Conservation (phyloP, 2,329 filamentous ascomycete species). For the Plenodomus biglobosus region DNA sequence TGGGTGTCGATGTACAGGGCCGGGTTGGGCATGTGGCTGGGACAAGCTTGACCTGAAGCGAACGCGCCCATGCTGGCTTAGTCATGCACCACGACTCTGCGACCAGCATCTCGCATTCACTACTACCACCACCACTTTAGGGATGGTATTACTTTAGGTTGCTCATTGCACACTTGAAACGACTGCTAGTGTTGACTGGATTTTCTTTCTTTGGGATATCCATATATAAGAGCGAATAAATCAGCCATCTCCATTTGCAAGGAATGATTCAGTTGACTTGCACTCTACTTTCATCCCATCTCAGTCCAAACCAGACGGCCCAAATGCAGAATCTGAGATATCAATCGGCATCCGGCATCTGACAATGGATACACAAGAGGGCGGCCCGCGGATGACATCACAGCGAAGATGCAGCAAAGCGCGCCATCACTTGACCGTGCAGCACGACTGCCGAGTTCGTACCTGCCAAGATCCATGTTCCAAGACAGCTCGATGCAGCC, state of each 20-base stretch:
- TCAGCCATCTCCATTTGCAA: too few relatives aligned
- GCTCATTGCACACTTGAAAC: too few relatives aligned
- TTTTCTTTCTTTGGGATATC: too few relatives aligned
- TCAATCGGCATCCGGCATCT: too few relatives aligned
- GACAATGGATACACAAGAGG: too few relatives aligned
- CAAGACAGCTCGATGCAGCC: slow-evolving; percentile 7
- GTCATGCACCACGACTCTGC: not conserved
- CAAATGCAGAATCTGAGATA: too few relatives aligned
- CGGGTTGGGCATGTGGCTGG: slow-evolving; percentile 13
- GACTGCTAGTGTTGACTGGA: too few relatives aligned
- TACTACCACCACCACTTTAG: not conserved
- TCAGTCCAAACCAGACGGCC: too few relatives aligned
- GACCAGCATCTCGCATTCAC: not conserved
- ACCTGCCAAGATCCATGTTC: slow-evolving; percentile 22
- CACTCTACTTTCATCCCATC: too few relatives aligned
- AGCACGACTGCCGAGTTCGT: slow-evolving; percentile 11
- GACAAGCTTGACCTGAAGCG: slow-evolving; percentile 1
- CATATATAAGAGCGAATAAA: too few relatives aligned
- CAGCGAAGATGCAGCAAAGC: slow-evolving; percentile 3
- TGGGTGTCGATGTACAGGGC: slow-evolving; percentile 11
- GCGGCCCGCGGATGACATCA: slow-evolving; percentile 27
- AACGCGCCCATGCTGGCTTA: slow-evolving; percentile 6
- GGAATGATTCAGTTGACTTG: too few relatives aligned
- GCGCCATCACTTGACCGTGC: slow-evolving; percentile 19
- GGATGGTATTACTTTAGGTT: too few relatives aligned